Evolutionary conservation across 495 filamentous ascomycete species (phyloP).

Genomic region (Aspergillus homomorphus): DNA sequence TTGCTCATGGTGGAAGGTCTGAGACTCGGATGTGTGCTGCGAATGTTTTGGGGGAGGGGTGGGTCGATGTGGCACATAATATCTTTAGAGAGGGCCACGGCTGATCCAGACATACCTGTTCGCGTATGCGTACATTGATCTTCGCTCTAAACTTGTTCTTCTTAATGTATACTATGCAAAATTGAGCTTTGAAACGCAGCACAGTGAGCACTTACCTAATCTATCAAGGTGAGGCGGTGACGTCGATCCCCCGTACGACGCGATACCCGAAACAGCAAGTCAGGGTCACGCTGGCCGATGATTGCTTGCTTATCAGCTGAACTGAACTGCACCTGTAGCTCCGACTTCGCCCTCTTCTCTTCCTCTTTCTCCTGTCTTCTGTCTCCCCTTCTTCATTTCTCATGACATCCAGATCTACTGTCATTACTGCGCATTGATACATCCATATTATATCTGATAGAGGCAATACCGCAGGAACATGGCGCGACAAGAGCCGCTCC

Average conservation of each 20-base stretch:
- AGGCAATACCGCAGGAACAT: slow-evolving; percentile 14
- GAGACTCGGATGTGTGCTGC: background rate
- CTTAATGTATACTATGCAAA: slow-evolving; percentile 1
- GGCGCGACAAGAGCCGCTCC: slow-evolving; percentile 45
- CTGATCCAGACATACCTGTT: too few species aligned
- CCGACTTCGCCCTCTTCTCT: background rate
- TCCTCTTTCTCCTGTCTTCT: background rate
- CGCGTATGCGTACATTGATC: too few species aligned
- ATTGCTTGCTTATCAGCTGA: slow-evolving; percentile 1
- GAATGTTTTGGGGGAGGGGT: background rate
- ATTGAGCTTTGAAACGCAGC: background rate
- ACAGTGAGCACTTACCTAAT: background rate
- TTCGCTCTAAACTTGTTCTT: background rate
- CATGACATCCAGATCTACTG: background rate
- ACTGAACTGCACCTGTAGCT: background rate
- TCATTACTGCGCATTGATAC: slow-evolving; percentile 15
- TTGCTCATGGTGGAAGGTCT: background rate
- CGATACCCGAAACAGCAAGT: slow-evolving; percentile 10
- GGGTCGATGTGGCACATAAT: too few species aligned
- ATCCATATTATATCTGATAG: background rate
- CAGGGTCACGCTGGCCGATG: background rate
- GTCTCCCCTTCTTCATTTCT: slow-evolving; percentile 1
- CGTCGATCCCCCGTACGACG: slow-evolving; percentile 14
- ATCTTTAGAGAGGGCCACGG: too few species aligned
- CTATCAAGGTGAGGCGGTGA: background rate